Evolutionary conservation across 495 filamentous ascomycete species (phyloP), one percentile per base, ranked within the genome.

Genomic region (Thozetella sp.): DNA sequence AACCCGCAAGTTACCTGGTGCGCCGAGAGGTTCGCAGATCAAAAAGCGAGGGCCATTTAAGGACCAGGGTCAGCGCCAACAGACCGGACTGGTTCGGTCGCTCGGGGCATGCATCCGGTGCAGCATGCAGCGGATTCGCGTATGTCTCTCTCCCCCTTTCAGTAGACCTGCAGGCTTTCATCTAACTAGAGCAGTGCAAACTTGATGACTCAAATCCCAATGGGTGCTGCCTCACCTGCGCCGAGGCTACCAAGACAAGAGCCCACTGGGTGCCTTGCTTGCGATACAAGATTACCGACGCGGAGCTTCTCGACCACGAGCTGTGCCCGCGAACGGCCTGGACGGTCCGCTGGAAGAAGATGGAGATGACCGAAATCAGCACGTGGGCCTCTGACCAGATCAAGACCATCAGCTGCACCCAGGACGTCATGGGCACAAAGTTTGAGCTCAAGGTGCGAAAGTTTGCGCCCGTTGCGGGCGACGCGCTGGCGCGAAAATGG

Each of bases 291-390:
- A 52, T 66, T 24, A 53, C 61, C 0, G 63, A 66, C 15, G 51
- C 46, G 1, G 22, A 54, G 15, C 24, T 66, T 19, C 45, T 60
- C 20, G 57, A 60, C 37, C 30, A 63, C 13, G 60, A 37, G 3
- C 3, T 3, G 6, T 37, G 34, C 53, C 60, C 60, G 1, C 50
- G 56, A 27, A 20, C 34, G 2, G 3, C 53, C 2, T 66, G 61
- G 60, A 60, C 51, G 6, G 15, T 22, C 34, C 25, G 63, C 22
- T 66, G 63, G 63, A 63, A 60, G 25, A 54, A 54, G 22, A 63
- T 63, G 63, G 40, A 63, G 45, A 57, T 66, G 1, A 53, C 59
- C 30, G 63, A 66, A 3, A 64, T 67, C 15, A 45, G 27, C 13
- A 45, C 55, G 3, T 66, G 64, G 64, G 53, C 48, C 12, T 57